phyloP scores from a whole-genome alignment of 176 grass and related monocot species.

The Ensete ventricosum region DNA sequence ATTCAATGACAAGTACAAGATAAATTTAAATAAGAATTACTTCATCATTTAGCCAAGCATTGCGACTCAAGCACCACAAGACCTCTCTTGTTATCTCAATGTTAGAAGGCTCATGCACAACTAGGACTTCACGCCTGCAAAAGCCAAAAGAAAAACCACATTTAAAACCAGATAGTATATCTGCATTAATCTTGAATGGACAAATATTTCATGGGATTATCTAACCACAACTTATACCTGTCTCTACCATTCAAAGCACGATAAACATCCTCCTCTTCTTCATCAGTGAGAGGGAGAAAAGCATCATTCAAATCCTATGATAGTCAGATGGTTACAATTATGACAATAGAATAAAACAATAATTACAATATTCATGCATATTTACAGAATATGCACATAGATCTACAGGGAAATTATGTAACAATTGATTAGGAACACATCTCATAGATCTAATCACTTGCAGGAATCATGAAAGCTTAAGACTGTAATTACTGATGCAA shows the following conservation, averaged over 20 bases:
- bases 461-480: background rate
- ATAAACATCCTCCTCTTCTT: conserved; percentile 42
- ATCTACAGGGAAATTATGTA: background rate
- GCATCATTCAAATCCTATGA: conserved; percentile 43
- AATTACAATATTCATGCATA: background rate
- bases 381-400: background rate
- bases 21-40: conserved; percentile 28
- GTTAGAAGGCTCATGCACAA: conserved; percentile 48
- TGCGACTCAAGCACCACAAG: conserved; percentile 46
- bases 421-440: background rate
- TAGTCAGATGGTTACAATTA: conserved; percentile 3
- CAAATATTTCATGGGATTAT: background rate
- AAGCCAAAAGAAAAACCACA: conserved; percentile 1
- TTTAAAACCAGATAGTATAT: background rate
- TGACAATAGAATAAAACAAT: background rate
- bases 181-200: background rate
- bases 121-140: conserved; percentile 42
- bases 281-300: conserved; percentile 48
- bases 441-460: background rate
- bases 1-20: background rate
- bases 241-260: conserved; percentile 43
- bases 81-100: conserved; percentile 76
- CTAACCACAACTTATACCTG: conserved; percentile 27
- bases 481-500: background rate
- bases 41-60: conserved; percentile 71